Conservation (phyloP, 257 asterid species). For the Jacaranda mimosifolia region DNA sequence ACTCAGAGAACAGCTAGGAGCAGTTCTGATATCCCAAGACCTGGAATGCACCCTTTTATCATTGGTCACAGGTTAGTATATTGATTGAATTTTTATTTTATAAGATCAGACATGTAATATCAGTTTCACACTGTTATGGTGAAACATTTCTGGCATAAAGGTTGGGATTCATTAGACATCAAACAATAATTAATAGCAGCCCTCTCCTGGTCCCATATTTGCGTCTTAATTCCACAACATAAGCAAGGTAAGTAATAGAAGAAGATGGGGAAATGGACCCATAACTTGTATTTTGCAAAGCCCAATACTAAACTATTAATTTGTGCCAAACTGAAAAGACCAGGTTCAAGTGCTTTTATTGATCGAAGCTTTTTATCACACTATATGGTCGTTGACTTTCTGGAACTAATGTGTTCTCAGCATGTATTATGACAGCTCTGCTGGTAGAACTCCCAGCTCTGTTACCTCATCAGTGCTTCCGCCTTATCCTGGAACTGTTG, state of each 20-base stretch:
- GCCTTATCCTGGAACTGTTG: conserved; percentile 62
- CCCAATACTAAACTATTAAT: no score
- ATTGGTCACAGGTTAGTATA: conserved; percentile 70
- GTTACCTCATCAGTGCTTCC: conserved; percentile 63
- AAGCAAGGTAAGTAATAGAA: not conserved
- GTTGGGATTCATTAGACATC: not conserved
- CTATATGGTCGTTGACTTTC: not conserved
- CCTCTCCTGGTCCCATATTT: not conserved
- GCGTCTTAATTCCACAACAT: not conserved
- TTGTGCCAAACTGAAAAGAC: not conserved
- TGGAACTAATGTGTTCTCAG: not conserved
- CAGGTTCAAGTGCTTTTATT: not conserved
- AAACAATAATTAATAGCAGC: not conserved
- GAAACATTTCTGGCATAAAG: not conserved
- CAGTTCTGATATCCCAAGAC: conserved; percentile 65
- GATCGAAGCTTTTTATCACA: not conserved
- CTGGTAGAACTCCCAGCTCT: conserved; percentile 71
- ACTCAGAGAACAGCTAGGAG: conserved; percentile 66
- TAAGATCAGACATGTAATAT: not conserved
- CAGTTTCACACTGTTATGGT: conserved; percentile 14
- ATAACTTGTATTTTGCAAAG: not conserved
- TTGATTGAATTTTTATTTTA: conserved; percentile 20
- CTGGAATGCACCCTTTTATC: conserved; percentile 67
- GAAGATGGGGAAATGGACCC: not conserved
- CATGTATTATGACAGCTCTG: conserved; percentile 50